A percentile compares a stretch with the other conserved stretches of the same genome.
These are phyloP conservation scores for Annulohypoxylon maeteangense DNA, from an alignment of 495 filamentous ascomycete species.

Conservation along the genomic window DNA sequence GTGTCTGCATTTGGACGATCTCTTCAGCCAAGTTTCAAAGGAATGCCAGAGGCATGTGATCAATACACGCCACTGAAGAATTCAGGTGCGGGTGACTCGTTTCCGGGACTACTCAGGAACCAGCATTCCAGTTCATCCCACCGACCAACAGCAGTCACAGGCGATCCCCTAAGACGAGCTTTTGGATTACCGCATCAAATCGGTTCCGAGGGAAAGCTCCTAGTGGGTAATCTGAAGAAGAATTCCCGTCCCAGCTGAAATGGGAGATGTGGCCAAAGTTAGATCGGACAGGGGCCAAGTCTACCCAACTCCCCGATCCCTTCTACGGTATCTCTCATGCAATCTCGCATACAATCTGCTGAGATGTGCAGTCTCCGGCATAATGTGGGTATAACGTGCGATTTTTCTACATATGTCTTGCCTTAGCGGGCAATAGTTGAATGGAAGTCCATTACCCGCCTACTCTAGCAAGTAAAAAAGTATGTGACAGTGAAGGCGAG, in stretches of 20 bases:
- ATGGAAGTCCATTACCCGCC: constrained; percentile 11
- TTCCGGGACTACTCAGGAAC: constrained; percentile 42
- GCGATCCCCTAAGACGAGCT: constrained; percentile 12
- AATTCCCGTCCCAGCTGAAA: background rate
- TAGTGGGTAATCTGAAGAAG: constrained; percentile 5
- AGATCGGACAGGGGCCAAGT: constrained; percentile 11
- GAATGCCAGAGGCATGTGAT: constrained; percentile 41
- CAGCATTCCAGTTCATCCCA: constrained; percentile 44
- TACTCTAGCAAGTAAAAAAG: constrained; percentile 12
- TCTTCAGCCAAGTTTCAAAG: constrained; percentile 33
- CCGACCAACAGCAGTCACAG: constrained; percentile 16
- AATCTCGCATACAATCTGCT: constrained; percentile 28
- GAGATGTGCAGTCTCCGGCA: constrained; percentile 18
- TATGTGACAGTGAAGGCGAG: constrained; percentile 1
- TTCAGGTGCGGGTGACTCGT: constrained; percentile 37
- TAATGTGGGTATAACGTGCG: constrained; percentile 28
- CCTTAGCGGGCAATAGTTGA: constrained; percentile 29
- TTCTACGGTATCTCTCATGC: constrained; percentile 29
- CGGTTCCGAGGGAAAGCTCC: constrained; percentile 6
- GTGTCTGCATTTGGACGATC: constrained; percentile 49
- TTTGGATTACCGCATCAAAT: constrained; percentile 9
- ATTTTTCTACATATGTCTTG: constrained; percentile 29
- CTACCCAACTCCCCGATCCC: constrained; percentile 23
- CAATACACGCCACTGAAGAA: constrained; percentile 36
- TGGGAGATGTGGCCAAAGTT: constrained; percentile 28